phyloP scores from a whole-genome alignment of 306 rosid species.

The Echinosophora koreensis region DNA sequence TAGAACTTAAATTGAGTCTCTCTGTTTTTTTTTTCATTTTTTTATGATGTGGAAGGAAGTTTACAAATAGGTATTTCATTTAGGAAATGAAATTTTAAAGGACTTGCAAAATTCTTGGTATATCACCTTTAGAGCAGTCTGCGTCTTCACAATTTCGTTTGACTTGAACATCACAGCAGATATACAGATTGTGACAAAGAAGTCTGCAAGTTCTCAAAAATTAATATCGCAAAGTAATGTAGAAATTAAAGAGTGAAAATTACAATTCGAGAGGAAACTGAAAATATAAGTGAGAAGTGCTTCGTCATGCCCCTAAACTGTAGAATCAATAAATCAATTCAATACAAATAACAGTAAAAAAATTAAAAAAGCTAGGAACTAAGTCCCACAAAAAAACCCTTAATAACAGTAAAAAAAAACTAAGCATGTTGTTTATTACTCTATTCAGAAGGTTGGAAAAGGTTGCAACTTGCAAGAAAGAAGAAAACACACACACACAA shows the following conservation, averaged over 20 bases:
- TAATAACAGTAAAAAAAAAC: no score
- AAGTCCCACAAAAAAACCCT: no score
- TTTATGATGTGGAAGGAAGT: neutral
- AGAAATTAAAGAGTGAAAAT: constrained; percentile 28
- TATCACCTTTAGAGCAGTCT: constrained; percentile 90
- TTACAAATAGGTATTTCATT: constrained; percentile 22
- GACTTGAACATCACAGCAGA: constrained; percentile 90
- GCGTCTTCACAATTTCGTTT: constrained; percentile 82
- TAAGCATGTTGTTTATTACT: constrained; percentile 20
- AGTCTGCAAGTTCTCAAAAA: constrained; percentile 67
- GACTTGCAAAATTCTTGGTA: constrained; percentile 15
- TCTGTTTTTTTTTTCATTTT: neutral
- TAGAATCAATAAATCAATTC: constrained; percentile 10
- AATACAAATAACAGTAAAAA: neutral
- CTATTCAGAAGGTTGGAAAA: constrained; percentile 24
- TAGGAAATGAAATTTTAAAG: constrained; percentile 30
- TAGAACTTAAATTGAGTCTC: constrained; percentile 48
- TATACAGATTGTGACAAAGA: constrained; percentile 79
- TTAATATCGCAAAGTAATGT: constrained; percentile 20
- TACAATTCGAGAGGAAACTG: constrained; percentile 31
- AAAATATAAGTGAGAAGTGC: constrained; percentile 31
- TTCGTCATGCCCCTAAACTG: neutral
- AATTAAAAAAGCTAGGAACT: no score
- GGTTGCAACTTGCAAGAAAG: neutral
- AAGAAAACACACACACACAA: constrained; percentile 16